Evolutionary conservation across 1,284 basidiomycete species (phyloP).

Genomic region (Grifola frondosa): DNA sequence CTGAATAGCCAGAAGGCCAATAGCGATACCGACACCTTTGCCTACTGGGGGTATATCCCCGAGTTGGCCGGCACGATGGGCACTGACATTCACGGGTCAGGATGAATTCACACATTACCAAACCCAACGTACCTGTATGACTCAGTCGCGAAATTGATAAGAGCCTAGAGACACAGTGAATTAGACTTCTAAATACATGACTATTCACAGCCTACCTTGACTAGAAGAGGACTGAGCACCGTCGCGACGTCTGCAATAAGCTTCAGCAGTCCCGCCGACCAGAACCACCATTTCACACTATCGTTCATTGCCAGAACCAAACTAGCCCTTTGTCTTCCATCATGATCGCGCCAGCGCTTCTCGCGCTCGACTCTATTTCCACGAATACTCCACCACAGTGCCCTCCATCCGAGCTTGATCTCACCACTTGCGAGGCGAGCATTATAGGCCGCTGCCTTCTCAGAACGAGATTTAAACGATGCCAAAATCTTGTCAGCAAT

Average conservation of each 20-base stretch:
- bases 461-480: conserved; percentile 64
- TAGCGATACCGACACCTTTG: conserved; percentile 71
- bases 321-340: conserved; percentile 67
- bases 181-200: background rate
- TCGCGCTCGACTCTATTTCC: conserved; percentile 55
- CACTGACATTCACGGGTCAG: too few relatives aligned
- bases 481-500: conserved; percentile 64
- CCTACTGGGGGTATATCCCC: conserved; percentile 58
- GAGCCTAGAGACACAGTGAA: conserved; percentile 41
- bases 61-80: conserved; percentile 44
- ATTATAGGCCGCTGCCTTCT: conserved; percentile 71
- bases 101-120: too few relatives aligned
- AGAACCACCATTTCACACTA: conserved; percentile 80
- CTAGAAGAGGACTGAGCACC: conserved; percentile 76
- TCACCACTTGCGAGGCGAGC: conserved; percentile 61
- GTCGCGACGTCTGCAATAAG: conserved; percentile 71
- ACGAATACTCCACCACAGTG: conserved; percentile 60
- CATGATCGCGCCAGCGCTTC: conserved; percentile 61
- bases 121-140: conserved; percentile 46
- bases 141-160: conserved; percentile 74
- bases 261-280: conserved; percentile 78
- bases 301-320: conserved; percentile 79
- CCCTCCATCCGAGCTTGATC: conserved; percentile 53
- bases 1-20: conserved; percentile 74
- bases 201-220: conserved; percentile 49